Conservation (phyloP, 129 eudicot genomes). For the Centaurea solstitialis region DNA sequence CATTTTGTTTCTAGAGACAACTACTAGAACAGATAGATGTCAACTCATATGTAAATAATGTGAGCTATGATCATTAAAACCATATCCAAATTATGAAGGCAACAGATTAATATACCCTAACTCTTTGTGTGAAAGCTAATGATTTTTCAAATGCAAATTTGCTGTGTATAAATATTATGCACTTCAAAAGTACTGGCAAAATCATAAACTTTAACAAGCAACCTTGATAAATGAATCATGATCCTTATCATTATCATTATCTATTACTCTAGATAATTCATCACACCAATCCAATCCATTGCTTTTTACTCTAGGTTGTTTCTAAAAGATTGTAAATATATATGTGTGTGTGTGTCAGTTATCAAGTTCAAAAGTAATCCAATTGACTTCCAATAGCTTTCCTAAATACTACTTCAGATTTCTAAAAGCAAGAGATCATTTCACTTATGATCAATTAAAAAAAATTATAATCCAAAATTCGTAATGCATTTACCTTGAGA, state of each 20-base stretch:
- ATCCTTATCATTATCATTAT: too few species aligned
- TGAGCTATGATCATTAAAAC: neutral
- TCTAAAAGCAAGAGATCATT: neutral
- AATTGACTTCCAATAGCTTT: neutral
- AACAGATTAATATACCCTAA: neutral
- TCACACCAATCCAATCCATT: too few species aligned
- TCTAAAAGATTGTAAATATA: neutral
- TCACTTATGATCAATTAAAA: neutral
- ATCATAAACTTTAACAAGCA: neutral
- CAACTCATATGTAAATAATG: neutral
- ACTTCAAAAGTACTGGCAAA: neutral
- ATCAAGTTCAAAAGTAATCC: neutral
- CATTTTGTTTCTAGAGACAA: neutral
- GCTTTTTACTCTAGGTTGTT: neutral
- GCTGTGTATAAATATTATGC: neutral
- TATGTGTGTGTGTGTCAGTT: neutral
- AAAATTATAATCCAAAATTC: neutral
- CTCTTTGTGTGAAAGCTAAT: neutral
- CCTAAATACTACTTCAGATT: neutral
- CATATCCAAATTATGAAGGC: neutral
- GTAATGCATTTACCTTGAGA: slow-evolving; percentile 48
- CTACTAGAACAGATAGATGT: neutral
- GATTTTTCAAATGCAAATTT: neutral
- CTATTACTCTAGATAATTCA: too few species aligned
- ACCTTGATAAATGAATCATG: too few species aligned